Conservation (phyloP, 1,284 basidiomycete genomes). For the Coniferiporia sulphurascens region DNA sequence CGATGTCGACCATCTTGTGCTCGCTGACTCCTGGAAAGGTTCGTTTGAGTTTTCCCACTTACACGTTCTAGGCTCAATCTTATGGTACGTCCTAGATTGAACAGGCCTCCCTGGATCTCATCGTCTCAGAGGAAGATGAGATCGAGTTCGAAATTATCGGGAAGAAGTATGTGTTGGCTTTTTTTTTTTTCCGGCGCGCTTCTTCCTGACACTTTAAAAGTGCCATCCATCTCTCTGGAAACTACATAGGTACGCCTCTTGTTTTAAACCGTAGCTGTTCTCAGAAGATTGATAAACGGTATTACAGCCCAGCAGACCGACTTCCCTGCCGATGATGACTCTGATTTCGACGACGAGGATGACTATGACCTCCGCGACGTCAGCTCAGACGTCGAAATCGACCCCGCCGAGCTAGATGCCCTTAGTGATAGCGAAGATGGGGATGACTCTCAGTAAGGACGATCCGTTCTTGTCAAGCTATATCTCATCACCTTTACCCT, state of each 20-base stretch:
- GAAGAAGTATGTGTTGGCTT: constrained; percentile 60
- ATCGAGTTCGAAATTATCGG: constrained; percentile 74
- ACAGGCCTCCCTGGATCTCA: constrained; percentile 72
- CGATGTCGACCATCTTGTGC: constrained; percentile 50
- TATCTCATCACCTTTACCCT: neutral
- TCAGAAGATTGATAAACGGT: constrained; percentile 13
- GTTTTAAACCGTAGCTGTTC: constrained; percentile 14
- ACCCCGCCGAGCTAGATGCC: constrained; percentile 50
- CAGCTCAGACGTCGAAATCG: constrained; percentile 72
- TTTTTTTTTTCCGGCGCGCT: constrained; percentile 11
- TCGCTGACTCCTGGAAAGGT: constrained; percentile 74
- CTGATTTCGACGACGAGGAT: constrained; percentile 50
- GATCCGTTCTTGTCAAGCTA: neutral
- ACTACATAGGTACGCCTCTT: constrained; percentile 69
- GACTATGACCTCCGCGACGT: constrained; percentile 63
- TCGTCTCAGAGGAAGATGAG: constrained; percentile 69
- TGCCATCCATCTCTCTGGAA: constrained; percentile 82
- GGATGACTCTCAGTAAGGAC: constrained; percentile 44
- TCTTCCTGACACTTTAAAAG: constrained; percentile 34
- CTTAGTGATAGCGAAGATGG: constrained; percentile 52
- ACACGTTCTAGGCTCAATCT: neutral
- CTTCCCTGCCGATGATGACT: constrained; percentile 41
- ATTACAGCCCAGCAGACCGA: constrained; percentile 36
- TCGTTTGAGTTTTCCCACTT: constrained; percentile 19
- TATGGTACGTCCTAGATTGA: constrained; percentile 53